Percentiles rank a stretch among this genome's conserved stretches.
Evolutionary conservation across 108 stramenopile species (phyloP).

Genomic region (Schizochytrium sp.): DNA sequence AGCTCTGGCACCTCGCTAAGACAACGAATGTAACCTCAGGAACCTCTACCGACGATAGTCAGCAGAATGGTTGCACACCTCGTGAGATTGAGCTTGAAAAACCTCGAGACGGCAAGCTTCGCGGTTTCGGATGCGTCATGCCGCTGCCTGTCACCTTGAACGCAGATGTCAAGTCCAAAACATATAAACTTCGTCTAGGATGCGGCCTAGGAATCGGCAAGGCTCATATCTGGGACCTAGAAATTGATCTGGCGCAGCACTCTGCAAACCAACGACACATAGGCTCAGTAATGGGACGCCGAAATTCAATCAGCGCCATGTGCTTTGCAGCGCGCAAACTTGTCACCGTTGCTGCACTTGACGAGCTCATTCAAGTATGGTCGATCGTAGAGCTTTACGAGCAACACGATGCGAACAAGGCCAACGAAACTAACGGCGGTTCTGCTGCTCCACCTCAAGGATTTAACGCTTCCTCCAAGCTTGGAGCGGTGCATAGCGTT

Average conservation of each 20-base stretch:
- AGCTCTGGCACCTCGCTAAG: background rate
- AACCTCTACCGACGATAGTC: background rate
- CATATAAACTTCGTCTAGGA: background rate
- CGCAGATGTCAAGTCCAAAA: background rate
- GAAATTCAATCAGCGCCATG: background rate
- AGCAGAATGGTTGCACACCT: background rate
- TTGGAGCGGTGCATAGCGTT: background rate
- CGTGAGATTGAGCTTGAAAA: background rate
- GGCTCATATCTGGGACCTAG: background rate
- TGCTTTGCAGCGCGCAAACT: background rate
- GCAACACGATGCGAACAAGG: background rate
- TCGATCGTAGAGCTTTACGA: background rate
- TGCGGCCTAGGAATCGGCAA: slow-evolving; percentile 5
- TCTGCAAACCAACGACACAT: background rate
- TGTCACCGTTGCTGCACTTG: background rate
- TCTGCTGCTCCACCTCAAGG: background rate
- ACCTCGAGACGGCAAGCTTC: background rate
- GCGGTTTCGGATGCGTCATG: background rate
- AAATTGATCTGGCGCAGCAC: background rate
- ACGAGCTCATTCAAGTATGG: background rate
- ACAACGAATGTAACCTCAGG: background rate
- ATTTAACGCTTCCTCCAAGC: background rate
- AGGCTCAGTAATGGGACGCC: background rate
- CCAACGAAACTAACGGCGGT: too few relatives aligned
- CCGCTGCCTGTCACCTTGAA: background rate